Evolutionary conservation across 306 rosid genomes (phyloP).

Genomic region (Begonia loranthoides): DNA sequence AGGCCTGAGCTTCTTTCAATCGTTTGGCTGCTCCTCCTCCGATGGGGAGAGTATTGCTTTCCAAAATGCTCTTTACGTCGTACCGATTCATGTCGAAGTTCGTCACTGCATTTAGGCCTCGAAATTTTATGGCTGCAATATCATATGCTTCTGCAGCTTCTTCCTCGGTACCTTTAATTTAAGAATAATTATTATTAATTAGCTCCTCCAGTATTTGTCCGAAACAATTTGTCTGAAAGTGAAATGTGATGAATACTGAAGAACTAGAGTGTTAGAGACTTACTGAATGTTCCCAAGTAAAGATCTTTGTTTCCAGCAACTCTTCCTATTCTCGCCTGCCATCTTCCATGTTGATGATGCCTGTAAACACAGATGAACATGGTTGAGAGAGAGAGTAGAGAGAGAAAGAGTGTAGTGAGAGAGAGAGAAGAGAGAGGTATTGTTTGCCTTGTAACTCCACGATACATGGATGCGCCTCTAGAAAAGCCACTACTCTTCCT

Average conservation of each 20-base stretch:
- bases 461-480: conserved; percentile 98
- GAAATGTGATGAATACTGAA: neutral
- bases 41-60: conserved; percentile 83
- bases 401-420: neutral
- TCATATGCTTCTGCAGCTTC: conserved; percentile 99
- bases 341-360: conserved; percentile 98
- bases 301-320: conserved; percentile 99
- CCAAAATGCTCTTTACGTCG: conserved; percentile 80
- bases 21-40: conserved; percentile 96
- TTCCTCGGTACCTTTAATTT: conserved; percentile 65
- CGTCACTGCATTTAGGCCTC: conserved; percentile 88
- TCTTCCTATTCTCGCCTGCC: conserved; percentile 99
- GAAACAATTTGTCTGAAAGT: neutral
- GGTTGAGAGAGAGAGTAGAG: neutral
- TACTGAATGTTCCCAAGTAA: conserved; percentile 95
- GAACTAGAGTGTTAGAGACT: conserved; percentile 9
- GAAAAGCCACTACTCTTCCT: conserved; percentile 99
- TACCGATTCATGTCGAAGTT: conserved; percentile 96
- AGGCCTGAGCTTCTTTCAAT: conserved; percentile 84
- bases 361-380: conserved; percentile 18
- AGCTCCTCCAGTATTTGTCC: neutral
- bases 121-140: conserved; percentile 88
- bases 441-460: conserved; percentile 87
- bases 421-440: neutral
- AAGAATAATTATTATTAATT: neutral